These are phyloP conservation scores for Fusarium abutilonis DNA, from an alignment of 2,329 filamentous ascomycete genomes.

Conservation along the genomic window DNA sequence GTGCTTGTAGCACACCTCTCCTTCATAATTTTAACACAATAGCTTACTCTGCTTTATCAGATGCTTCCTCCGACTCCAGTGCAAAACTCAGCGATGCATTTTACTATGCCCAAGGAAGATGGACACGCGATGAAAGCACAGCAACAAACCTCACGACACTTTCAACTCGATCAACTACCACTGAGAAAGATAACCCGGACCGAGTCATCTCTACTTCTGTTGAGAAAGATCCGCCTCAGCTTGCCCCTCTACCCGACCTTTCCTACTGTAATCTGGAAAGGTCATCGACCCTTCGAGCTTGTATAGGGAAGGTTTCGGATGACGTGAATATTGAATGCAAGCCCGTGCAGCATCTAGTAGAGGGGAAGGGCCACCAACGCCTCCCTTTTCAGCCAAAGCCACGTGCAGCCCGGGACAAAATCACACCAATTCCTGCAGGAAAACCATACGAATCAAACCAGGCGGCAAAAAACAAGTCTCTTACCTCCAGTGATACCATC, in stretches of 20 bases:
- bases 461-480: neutral
- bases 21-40: neutral
- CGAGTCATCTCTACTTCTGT: neutral
- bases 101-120: slow-evolving; percentile 44
- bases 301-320: slow-evolving; percentile 46
- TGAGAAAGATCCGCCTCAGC: slow-evolving; percentile 39
- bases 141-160: neutral
- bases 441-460: slow-evolving; percentile 31
- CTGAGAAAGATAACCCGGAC: neutral
- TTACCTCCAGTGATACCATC: neutral
- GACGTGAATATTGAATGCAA: slow-evolving; percentile 47
- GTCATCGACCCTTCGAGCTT: slow-evolving; percentile 46
- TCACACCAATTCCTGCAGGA: slow-evolving; percentile 6
- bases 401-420: neutral
- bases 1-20: neutral
- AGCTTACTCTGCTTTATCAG: neutral
- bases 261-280: slow-evolving; percentile 38
- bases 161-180: neutral
- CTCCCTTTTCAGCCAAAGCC: neutral
- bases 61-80: slow-evolving; percentile 26
- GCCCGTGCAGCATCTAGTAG: slow-evolving; percentile 5
- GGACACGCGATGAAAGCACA: slow-evolving; percentile 37
- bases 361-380: neutral
- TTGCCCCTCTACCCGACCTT: slow-evolving; percentile 46
- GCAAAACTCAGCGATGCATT: slow-evolving; percentile 48